These are phyloP conservation scores for Wickerhamiella australiensis DNA, from an alignment of 805 yeast genomes.

Conservation along the genomic window DNA sequence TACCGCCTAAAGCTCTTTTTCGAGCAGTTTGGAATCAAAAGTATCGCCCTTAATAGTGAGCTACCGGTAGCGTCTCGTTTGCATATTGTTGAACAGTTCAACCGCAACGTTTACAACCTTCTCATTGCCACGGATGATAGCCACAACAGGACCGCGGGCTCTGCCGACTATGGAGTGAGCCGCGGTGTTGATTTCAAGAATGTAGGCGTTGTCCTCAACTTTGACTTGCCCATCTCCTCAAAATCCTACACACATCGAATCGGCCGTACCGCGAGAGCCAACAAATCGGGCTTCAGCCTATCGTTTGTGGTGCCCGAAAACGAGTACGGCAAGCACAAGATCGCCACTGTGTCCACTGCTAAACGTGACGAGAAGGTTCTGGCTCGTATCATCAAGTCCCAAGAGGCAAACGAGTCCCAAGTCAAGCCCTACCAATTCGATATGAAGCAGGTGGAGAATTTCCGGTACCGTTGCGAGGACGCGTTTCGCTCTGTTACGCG, in stretches of 20 bases:
- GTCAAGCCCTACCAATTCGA: constrained; percentile 83
- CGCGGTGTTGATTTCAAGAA: constrained; percentile 94
- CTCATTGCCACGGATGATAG: constrained; percentile 88
- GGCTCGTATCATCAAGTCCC: constrained; percentile 62
- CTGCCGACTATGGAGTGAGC: constrained; percentile 75
- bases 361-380: constrained; percentile 80
- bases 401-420: constrained; percentile 50
- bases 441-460: constrained; percentile 82
- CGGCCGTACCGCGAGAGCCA: constrained; percentile 97
- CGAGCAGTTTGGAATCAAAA: constrained; percentile 86
- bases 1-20: constrained; percentile 80
- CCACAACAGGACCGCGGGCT: constrained; percentile 14
- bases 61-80: constrained; percentile 84
- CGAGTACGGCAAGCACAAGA: constrained; percentile 80
- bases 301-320: constrained; percentile 79
- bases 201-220: constrained; percentile 92
- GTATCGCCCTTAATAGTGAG: constrained; percentile 84
- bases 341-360: constrained; percentile 57
- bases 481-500: constrained; percentile 91
- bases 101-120: constrained; percentile 73
- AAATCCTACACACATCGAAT: constrained; percentile 84
- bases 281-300: constrained; percentile 86
- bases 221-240: constrained; percentile 83
- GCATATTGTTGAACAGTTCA: constrained; percentile 91
- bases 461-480: constrained; percentile 93